Base-by-base conservation (phyloP, 2,329 filamentous ascomycete species). In the Podosphaera fusca region DNA sequence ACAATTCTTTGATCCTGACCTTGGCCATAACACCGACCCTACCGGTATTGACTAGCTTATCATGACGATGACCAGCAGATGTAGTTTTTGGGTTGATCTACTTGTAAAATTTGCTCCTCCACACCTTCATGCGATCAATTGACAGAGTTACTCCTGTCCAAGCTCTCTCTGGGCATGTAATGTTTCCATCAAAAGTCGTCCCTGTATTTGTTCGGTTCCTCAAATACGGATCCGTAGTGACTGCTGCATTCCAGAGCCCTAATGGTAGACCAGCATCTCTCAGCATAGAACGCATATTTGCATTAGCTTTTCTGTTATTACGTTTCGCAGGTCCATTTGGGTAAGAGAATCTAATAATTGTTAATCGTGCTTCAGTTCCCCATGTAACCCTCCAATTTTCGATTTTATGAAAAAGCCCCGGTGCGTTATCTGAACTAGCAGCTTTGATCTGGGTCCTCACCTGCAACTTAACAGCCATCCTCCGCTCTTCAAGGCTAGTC, bases 241-340 rank as follows among this genome's bases (percentile, higher is more conserved):
- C 35, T 2, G 57, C 57, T 29, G 56, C 10, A 30, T 58, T 47
- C 54, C 57, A 58, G 49, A 58, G 56, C 36, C 56, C 57, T 21
- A 58, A 9, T 29, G 47, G 57, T 21, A 58, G 30, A 3, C 29
- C 29, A 1, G 57, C 57, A 7, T 58, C 57, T 36, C 46, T 34
- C 2, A 58, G 46, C 35, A 58, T 52, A n/a, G 46, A 54, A 2
- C 57, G 12, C 14, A 50, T 54, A 12, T 47, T 36, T 29, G 12
- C 34, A 38, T 56, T 38, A 21, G 31, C 36, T 42, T 34, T 55
- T 30, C 21, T 1, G 3, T 1, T 47, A 47, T 47, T 47, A n/a
- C 14, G 42, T 47, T 47, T 14, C 7, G 42, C 7, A n/a, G 21
- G 7, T 1, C 42, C 42, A 47, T 47, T 47, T 47, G 7, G 42